These are phyloP conservation scores for Bonnemaisonia californica DNA, from an alignment of 31 red algal species.

Conservation along the genomic window DNA sequence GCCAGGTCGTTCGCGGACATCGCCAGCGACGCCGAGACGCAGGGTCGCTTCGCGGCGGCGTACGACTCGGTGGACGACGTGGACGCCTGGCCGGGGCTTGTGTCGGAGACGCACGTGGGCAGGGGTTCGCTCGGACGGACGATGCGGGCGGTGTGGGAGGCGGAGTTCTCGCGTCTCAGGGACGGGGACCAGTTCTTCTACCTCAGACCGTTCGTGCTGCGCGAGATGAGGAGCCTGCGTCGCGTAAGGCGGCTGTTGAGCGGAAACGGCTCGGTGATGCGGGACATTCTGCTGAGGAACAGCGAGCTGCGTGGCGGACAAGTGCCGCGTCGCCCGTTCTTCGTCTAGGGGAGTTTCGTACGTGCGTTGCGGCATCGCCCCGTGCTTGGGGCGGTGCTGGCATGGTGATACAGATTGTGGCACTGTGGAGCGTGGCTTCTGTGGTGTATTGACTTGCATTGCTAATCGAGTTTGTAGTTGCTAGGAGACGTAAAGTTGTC, in stretches of 20 bases:
- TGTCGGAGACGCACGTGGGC: slow-evolving; percentile 23
- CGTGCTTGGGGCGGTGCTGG: no score
- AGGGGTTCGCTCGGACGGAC: slow-evolving; percentile 19
- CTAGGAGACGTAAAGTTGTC: no score
- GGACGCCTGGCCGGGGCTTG: slow-evolving; percentile 20
- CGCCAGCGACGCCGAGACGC: background rate
- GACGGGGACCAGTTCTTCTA: slow-evolving; percentile 69
- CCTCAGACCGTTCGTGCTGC: background rate
- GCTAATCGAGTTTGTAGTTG: no score
- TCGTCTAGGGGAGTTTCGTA: background rate
- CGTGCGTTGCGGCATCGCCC: no score
- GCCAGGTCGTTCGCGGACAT: slow-evolving; percentile 16
- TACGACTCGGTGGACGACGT: slow-evolving; percentile 2
- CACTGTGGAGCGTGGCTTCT: no score
- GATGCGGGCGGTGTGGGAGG: slow-evolving; percentile 15
- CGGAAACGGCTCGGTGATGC: background rate
- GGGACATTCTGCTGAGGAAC: background rate
- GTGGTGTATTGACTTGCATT: no score
- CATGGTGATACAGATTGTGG: no score
- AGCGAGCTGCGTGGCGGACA: background rate
- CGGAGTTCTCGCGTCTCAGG: slow-evolving; percentile 45
- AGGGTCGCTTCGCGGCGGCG: background rate
- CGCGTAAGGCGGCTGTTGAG: background rate
- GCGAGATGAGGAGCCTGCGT: background rate
- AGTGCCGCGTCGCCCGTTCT: background rate